phyloP scores from a whole-genome alignment of 441 rosid genomes.

The Raphanus hybrid region DNA sequence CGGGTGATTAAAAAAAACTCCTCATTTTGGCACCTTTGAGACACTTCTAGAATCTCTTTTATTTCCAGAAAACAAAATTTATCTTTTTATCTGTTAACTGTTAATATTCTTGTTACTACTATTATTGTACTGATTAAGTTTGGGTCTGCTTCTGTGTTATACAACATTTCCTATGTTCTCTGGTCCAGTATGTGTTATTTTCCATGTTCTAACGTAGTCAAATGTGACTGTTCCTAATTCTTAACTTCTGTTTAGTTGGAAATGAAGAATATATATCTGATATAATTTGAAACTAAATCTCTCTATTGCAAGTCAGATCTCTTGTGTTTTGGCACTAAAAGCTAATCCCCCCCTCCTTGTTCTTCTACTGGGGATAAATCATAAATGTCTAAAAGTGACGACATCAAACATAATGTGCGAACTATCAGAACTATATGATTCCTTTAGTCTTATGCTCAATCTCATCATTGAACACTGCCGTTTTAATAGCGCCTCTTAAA shows the following conservation, averaged over 20 bases:
- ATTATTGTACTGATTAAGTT: not conserved
- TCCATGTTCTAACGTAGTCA: not conserved
- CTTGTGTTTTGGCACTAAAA: no score
- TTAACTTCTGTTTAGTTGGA: not conserved
- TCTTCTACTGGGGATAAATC: no score
- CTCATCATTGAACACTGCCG: not conserved
- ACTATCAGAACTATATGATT: no score
- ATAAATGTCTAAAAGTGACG: no score
- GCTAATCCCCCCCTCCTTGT: no score
- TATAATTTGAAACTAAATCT: not conserved
- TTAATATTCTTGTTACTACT: not conserved
- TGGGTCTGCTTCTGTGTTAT: not conserved
- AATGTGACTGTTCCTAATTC: not conserved
- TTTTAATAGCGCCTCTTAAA: not conserved
- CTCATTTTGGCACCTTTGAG: constrained; percentile 6
- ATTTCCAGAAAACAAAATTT: not conserved
- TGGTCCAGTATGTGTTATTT: not conserved
- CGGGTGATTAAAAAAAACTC: constrained; percentile 25
- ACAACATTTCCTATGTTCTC: not conserved
- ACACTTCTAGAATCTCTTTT: not conserved
- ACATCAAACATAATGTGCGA: no score
- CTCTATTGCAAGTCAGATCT: no score
- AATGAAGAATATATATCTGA: not conserved
- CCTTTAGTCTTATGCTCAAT: no score
- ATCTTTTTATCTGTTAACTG: not conserved